Percentiles rank a stretch among this genome's conserved stretches.
Evolutionary conservation across 2,329 filamentous ascomycete genomes (phyloP).

Genomic region (Ophiostoma ips): DNA sequence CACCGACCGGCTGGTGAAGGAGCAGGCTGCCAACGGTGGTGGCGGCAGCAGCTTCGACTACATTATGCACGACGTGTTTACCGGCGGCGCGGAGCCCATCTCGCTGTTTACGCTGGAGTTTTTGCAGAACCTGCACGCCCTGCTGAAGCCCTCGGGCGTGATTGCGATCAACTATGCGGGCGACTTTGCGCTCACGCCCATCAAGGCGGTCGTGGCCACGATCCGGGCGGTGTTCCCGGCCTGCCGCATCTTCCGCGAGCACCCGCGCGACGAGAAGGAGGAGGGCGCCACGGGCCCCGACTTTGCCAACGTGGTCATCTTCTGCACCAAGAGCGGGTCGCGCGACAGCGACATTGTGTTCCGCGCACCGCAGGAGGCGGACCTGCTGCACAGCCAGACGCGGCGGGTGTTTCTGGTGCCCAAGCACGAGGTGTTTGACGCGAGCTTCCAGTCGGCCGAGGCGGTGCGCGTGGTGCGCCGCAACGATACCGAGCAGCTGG

Average conservation of each 20-base stretch:
- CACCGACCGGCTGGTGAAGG: slow-evolving; percentile 28
- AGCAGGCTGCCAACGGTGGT: slow-evolving; percentile 12
- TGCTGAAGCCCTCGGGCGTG: slow-evolving; percentile 66
- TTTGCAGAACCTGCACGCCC: slow-evolving; percentile 50
- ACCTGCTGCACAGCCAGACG: slow-evolving; percentile 60
- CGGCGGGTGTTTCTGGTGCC: slow-evolving; percentile 59
- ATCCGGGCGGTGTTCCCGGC: slow-evolving; percentile 72
- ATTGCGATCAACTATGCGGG: slow-evolving; percentile 96
- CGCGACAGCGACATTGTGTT: slow-evolving; percentile 31
- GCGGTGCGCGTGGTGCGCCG: slow-evolving; percentile 40
- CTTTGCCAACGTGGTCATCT: slow-evolving; percentile 94
- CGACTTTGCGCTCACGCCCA: slow-evolving; percentile 63
- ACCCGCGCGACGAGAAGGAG: slow-evolving; percentile 40
- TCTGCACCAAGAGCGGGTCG: slow-evolving; percentile 61
- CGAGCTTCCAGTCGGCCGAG: slow-evolving; percentile 31
- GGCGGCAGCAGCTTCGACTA: slow-evolving; percentile 57
- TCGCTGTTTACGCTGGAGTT: slow-evolving; percentile 82
- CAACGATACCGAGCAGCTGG: slow-evolving; percentile 53
- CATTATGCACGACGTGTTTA: slow-evolving; percentile 96
- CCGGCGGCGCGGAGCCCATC: slow-evolving; percentile 83
- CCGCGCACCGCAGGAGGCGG: slow-evolving; percentile 45
- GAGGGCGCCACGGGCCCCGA: slow-evolving; percentile 40
- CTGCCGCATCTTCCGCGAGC: slow-evolving; percentile 83
- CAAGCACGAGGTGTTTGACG: slow-evolving; percentile 49
- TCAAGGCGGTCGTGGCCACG: slow-evolving; percentile 67